phyloP scores from a whole-genome alignment of 441 rosid species.

The Bocquillonia castaneifolia region DNA sequence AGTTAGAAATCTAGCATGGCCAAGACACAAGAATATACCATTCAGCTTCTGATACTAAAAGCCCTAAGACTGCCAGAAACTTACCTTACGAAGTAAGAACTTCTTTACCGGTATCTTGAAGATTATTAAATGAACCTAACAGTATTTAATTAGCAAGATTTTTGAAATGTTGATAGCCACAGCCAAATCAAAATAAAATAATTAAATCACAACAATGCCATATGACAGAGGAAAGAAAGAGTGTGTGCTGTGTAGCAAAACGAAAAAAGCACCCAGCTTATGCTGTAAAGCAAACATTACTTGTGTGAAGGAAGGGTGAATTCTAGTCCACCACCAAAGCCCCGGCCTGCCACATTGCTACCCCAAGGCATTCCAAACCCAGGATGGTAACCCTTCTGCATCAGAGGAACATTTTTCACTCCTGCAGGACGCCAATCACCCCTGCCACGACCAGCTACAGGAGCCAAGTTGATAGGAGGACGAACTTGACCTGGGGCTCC shows the following conservation, averaged over 20 bases:
- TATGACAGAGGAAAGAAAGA: conserved; percentile 3
- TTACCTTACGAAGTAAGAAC: not conserved
- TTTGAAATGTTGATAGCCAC: conserved; percentile 1
- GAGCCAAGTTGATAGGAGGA: conserved; percentile 56
- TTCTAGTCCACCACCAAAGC: conserved; percentile 66
- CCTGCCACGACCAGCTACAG: conserved; percentile 80
- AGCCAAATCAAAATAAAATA: not conserved
- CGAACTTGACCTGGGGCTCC: conserved; percentile 72
- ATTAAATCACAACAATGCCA: conserved; percentile 3
- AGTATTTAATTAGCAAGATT: not conserved
- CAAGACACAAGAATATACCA: not conserved
- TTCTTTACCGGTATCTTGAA: not conserved
- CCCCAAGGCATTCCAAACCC: conserved; percentile 67
- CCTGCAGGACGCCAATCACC: conserved; percentile 92
- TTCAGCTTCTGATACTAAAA: not conserved
- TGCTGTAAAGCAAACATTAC: conserved; percentile 41
- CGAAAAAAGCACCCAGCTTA: conserved; percentile 8
- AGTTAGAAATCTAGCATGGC: not conserved
- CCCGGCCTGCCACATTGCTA: conserved; percentile 59
- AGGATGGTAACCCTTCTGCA: conserved; percentile 73
- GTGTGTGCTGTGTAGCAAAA: conserved; percentile 17
- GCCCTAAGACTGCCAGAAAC: not conserved
- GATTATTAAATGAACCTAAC: not conserved
- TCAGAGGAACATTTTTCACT: conserved; percentile 51
- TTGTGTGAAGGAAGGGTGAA: conserved; percentile 98